phyloP scores from a whole-genome alignment of 768 basidiomycete genomes.

The Fistulinella prunicolor region DNA sequence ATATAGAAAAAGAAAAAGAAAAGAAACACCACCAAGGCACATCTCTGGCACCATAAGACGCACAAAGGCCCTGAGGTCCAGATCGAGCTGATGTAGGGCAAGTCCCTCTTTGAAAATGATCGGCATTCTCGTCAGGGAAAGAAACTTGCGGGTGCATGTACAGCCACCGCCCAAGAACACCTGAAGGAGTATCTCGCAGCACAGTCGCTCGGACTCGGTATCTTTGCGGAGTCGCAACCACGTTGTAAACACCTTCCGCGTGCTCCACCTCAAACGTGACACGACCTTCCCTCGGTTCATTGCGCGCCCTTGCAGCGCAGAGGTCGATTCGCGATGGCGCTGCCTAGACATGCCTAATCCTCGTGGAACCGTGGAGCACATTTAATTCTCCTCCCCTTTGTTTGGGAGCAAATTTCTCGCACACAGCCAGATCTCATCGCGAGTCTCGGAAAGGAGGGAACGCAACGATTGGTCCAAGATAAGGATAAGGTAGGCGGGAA shows the following conservation, averaged over 20 bases:
- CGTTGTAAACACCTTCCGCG: constrained; percentile 4
- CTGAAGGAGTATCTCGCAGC: neutral
- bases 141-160: neutral
- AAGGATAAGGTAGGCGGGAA: neutral
- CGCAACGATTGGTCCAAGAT: neutral
- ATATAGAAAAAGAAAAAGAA: too few species aligned
- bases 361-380: constrained; percentile 4
- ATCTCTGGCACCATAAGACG: neutral
- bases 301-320: neutral
- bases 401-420: neutral
- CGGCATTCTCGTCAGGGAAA: neutral
- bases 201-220: neutral
- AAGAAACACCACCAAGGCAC: too few species aligned
- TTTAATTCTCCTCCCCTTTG: neutral
- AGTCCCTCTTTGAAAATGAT: constrained; percentile 5
- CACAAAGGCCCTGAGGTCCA: neutral
- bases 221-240: constrained; percentile 2
- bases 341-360: neutral
- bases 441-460: neutral
- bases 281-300: constrained; percentile 1
- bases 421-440: neutral
- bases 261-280: constrained; percentile 9
- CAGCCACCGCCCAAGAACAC: neutral
- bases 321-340: neutral
- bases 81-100: constrained; percentile 2